These are phyloP conservation scores for Epithele typhae DNA, from an alignment of 768 basidiomycete genomes.

Conservation along the genomic window DNA sequence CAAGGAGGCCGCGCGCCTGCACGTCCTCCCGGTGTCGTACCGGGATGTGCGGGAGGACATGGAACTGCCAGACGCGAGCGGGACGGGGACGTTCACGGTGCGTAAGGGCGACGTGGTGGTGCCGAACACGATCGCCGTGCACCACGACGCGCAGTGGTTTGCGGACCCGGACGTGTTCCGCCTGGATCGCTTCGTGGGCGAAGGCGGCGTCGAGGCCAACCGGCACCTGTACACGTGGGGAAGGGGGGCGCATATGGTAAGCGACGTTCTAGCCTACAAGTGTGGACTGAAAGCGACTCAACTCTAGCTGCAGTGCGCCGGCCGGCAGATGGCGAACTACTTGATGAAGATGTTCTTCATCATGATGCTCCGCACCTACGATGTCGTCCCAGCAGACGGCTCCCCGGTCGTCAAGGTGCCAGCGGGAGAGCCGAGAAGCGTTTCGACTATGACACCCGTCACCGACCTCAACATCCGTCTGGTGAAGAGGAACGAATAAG, in stretches of 20 bases:
- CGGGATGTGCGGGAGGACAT: background rate
- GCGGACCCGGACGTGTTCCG: background rate
- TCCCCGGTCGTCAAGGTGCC: too few species aligned
- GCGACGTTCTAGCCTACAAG: background rate
- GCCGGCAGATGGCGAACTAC: background rate
- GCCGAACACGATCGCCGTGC: too few species aligned
- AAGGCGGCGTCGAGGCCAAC: background rate
- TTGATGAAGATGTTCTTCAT: slow-evolving; percentile 1
- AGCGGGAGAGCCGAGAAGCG: too few species aligned
- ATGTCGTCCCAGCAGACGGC: background rate
- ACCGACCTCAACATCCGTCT: too few species aligned
- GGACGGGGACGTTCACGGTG: background rate
- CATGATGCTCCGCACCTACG: background rate
- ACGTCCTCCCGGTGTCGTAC: background rate
- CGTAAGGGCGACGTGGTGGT: background rate
- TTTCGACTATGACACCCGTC: too few species aligned
- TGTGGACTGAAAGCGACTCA: too few species aligned
- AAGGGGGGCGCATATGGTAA: background rate
- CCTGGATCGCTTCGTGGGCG: background rate
- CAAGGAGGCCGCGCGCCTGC: background rate
- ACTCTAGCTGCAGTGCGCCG: too few species aligned
- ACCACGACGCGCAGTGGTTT: background rate
- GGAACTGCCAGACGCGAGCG: background rate
- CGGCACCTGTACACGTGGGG: background rate
- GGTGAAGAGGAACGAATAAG: too few species aligned